A percentile compares a stretch with the other conserved stretches of the same genome.
These are phyloP conservation scores for Eucalyptus curtisii DNA, from an alignment of 345 rosid genomes.

Conservation along the genomic window DNA sequence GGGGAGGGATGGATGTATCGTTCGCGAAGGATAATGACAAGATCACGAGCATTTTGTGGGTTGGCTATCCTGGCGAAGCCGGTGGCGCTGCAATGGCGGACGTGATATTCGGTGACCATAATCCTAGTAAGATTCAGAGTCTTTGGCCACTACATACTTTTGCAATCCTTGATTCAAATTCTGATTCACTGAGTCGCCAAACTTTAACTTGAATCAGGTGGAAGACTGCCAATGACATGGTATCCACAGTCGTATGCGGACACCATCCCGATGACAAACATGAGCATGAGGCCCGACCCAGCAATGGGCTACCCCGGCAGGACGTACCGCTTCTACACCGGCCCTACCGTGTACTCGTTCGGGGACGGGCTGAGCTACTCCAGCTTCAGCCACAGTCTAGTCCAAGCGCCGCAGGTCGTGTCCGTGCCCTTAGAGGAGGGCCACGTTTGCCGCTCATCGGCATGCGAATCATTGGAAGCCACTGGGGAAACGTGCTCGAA, in stretches of 20 bases:
- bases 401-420: constrained; percentile 42
- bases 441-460: constrained; percentile 42
- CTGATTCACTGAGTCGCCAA: neutral
- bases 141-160: neutral
- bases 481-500: constrained; percentile 27
- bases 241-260: constrained; percentile 76
- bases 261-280: constrained; percentile 78
- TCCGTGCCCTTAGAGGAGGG: constrained; percentile 26
- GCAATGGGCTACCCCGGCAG: constrained; percentile 84
- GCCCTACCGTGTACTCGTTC: constrained; percentile 69
- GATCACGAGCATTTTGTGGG: constrained; percentile 76
- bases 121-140: constrained; percentile 50
- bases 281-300: constrained; percentile 86
- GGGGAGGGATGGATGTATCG: constrained; percentile 80
- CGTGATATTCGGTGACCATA: constrained; percentile 53
- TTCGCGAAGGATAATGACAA: constrained; percentile 55
- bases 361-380: constrained; percentile 89
- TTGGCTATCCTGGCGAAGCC: constrained; percentile 90
- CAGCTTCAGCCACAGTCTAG: constrained; percentile 22
- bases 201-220: constrained; percentile 25
- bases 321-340: constrained; percentile 79
- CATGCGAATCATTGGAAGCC: constrained; percentile 47
- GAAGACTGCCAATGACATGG: constrained; percentile 93
- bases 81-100: constrained; percentile 93
- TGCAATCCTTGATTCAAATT: neutral